Conservation (phyloP, 345 rosid species). For the Orychophragmus violaceus region DNA sequence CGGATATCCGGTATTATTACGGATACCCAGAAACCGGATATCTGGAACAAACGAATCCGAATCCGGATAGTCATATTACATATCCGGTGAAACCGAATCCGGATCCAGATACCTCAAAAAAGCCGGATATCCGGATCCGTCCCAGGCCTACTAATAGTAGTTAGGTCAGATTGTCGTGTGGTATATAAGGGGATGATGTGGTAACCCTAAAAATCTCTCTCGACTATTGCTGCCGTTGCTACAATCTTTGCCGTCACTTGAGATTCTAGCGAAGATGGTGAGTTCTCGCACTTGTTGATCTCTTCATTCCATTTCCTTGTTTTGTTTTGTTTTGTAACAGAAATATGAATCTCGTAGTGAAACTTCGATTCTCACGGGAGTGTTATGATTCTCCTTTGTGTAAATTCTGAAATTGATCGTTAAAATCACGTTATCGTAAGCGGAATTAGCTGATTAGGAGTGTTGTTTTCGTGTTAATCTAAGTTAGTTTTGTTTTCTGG, state of each 20-base stretch:
- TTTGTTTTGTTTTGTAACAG: neutral
- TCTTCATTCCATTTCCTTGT: neutral
- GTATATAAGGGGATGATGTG: neutral
- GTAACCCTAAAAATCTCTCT: constrained; percentile 18
- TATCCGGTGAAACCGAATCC: too few species aligned
- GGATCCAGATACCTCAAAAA: too few species aligned
- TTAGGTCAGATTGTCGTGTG: neutral
- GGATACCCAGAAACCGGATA: too few species aligned
- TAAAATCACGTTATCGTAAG: neutral
- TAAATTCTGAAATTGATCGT: too few species aligned
- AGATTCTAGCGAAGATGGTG: constrained; percentile 27
- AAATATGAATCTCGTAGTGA: neutral
- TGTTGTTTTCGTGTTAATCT: neutral
- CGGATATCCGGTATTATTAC: too few species aligned
- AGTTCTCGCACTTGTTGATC: neutral
- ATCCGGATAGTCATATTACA: too few species aligned
- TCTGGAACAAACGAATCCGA: too few species aligned
- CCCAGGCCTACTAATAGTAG: neutral
- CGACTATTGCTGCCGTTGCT: neutral
- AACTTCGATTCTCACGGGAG: neutral
- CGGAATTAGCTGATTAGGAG: neutral
- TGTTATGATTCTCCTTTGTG: too few species aligned
- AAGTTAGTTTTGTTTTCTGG: neutral
- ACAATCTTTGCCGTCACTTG: constrained; percentile 11
- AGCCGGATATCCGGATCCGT: too few species aligned